Evolutionary conservation across 2,329 filamentous ascomycete species (phyloP).

Genomic region (Thielaviopsis musarum): DNA sequence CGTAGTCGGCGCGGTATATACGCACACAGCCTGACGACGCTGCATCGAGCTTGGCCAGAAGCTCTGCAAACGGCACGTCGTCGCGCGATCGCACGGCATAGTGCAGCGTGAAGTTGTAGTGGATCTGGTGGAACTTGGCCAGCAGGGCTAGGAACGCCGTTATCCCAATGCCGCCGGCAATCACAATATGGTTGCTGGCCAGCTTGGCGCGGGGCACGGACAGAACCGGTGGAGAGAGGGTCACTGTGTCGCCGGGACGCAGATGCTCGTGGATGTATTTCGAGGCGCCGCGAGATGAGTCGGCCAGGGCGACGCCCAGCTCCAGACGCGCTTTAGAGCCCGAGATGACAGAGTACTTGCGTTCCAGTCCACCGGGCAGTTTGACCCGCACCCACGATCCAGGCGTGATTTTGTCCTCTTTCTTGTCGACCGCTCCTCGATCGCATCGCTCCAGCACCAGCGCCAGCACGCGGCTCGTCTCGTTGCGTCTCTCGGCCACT

Average conservation of each 20-base stretch:
- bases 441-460: conserved; percentile 32
- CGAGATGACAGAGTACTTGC: conserved; percentile 42
- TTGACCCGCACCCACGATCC: conserved; percentile 41
- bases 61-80: conserved; percentile 38
- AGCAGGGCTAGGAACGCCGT: conserved; percentile 43
- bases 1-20: conserved; percentile 35
- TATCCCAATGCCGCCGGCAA: conserved; percentile 48
- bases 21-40: conserved; percentile 18
- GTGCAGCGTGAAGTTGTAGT: conserved; percentile 37
- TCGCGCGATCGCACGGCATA: conserved; percentile 36
- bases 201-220: conserved; percentile 28
- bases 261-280: conserved; percentile 35
- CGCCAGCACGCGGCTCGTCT: conserved; percentile 34
- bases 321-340: conserved; percentile 33
- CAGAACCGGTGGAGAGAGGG: conserved; percentile 34
- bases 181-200: conserved; percentile 43
- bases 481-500: conserved; percentile 30
- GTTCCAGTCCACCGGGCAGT: conserved; percentile 36
- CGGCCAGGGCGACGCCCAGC: conserved; percentile 40
- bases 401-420: conserved; percentile 16
- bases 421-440: conserved; percentile 18
- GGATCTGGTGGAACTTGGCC: conserved; percentile 24
- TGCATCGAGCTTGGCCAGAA: conserved; percentile 23
- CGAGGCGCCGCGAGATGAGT: conserved; percentile 41
- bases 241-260: conserved; percentile 24